phyloP scores from a whole-genome alignment of 495 filamentous ascomycete species.

The Hypoxylon crocopeplum region DNA sequence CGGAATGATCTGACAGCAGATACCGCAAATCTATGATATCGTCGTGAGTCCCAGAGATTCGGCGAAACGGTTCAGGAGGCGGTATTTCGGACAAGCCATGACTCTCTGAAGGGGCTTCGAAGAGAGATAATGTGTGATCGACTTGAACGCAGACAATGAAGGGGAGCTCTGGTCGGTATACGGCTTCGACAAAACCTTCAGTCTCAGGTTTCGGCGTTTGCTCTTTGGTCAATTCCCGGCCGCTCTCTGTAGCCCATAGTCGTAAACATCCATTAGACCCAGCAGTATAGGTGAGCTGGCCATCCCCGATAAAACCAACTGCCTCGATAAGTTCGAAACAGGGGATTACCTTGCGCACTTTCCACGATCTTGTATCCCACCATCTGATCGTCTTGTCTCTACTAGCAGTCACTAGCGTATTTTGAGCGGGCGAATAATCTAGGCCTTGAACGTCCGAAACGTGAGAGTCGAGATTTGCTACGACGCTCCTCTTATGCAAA shows the following conservation, averaged over 20 bases:
- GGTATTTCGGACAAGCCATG: constrained; percentile 41
- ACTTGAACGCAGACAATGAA: constrained; percentile 84
- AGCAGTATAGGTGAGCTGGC: constrained; percentile 76
- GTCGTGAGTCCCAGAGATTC: constrained; percentile 95
- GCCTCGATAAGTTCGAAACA: constrained; percentile 86
- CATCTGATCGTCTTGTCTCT: constrained; percentile 93
- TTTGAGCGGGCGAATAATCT: constrained; percentile 76
- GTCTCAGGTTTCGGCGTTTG: constrained; percentile 61
- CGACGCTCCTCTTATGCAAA: constrained; percentile 78
- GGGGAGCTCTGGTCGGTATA: constrained; percentile 66
- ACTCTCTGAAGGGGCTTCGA: constrained; percentile 58
- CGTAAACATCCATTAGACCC: constrained; percentile 84
- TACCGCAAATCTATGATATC: constrained; percentile 94
- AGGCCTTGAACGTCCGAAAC: constrained; percentile 88
- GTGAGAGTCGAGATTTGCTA: constrained; percentile 85
- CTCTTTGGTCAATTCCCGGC: constrained; percentile 78
- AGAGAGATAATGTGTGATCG: constrained; percentile 83
- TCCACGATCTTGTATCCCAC: constrained; percentile 88
- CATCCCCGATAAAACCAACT: constrained; percentile 76
- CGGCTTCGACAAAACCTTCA: constrained; percentile 76
- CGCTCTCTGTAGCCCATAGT: constrained; percentile 79
- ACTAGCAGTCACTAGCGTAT: constrained; percentile 83
- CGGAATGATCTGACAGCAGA: constrained; percentile 75
- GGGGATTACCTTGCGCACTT: constrained; percentile 79
- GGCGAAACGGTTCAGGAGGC: constrained; percentile 58